Base-by-base conservation (phyloP, 164 flowering plant genomes). In the Vitis cinerea region DNA sequence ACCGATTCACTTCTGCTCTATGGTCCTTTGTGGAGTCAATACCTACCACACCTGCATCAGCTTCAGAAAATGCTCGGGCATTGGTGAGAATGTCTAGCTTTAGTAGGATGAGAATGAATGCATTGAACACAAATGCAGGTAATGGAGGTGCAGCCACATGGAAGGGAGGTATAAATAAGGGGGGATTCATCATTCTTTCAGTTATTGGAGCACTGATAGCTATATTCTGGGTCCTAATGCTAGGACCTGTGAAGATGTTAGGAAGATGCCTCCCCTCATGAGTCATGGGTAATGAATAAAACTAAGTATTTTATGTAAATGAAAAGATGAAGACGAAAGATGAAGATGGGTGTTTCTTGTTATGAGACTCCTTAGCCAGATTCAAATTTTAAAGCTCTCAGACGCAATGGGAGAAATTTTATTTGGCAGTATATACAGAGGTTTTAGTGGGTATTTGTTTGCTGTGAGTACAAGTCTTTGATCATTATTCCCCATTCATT, bases 31-130 rank as follows among this genome's bases (percentile, higher is more conserved):
- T 96, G 76, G 99, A 90, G 55, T 87, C 98, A 27, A 85, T 96
- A 65, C 99, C 99, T 2, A 77, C 94, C 17, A 81, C 82, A 70
- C 97, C 98, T 67, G 99, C 99, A 64, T 83, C 94, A 23, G 99
- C 99, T 27, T 74, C 97, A 0, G 99, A 96, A 74, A 83, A 69
- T 63, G 81, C 83, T 69, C 80, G 78, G 49, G 90, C 97, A 10
- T 83, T 90, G 37, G 86, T 83, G 74, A 82, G 94, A 17, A 80
- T 91, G 87, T 88, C 98, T 37, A 91, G 99, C 84, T 93, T 95
- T 47, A 81, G 94, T 64, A 78, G 86, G 69, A 50, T 80, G 67
- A 83, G 82, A 75, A 29, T 85, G 19, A 80, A 74, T 78, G 64
- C 74, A 16, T 76, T 61, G 52, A 81, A 73, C 59, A 8, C 69